These are phyloP conservation scores for Linnemannia elongata DNA, from an alignment of 192 early-diverging fungal species.

Conservation along the genomic window DNA sequence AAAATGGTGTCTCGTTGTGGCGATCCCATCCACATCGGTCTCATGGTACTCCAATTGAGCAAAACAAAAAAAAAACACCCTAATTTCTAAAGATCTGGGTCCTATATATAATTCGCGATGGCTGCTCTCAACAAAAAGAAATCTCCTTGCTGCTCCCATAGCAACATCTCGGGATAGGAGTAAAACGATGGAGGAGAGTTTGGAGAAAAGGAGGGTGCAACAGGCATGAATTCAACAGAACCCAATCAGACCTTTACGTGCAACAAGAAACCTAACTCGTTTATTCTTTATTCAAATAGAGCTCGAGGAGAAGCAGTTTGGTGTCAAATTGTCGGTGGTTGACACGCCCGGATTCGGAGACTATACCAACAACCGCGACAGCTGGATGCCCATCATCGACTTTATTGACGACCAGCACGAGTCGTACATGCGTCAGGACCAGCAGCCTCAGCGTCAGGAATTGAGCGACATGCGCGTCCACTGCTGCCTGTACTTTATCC, in stretches of 20 bases:
- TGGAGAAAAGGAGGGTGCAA: no score
- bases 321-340: conserved; percentile 92
- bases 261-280: neutral
- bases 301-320: conserved; percentile 98
- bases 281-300: conserved; percentile 54
- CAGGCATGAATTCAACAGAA: neutral
- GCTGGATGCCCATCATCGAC: conserved; percentile 96
- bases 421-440: conserved; percentile 91
- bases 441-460: conserved; percentile 83
- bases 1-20: neutral
- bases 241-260: neutral
- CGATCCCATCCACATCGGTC: neutral
- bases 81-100: conserved; percentile 5
- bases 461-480: conserved; percentile 95
- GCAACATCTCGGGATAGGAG: conserved; percentile 1
- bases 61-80: neutral
- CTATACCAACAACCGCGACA: conserved; percentile 92
- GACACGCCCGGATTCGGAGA: conserved; percentile 91
- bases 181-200: neutral
- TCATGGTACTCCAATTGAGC: neutral
- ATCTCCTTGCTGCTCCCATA: conserved; percentile 11
- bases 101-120: conserved; percentile 40
- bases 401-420: conserved; percentile 99
- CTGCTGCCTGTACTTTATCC: conserved; percentile 98
- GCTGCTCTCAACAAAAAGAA: conserved; percentile 32